A percentile compares a stretch with the other conserved stretches of the same genome.
These are phyloP conservation scores for Gastrolobium bilobum DNA, from an alignment of 306 rosid species.

Conservation along the genomic window DNA sequence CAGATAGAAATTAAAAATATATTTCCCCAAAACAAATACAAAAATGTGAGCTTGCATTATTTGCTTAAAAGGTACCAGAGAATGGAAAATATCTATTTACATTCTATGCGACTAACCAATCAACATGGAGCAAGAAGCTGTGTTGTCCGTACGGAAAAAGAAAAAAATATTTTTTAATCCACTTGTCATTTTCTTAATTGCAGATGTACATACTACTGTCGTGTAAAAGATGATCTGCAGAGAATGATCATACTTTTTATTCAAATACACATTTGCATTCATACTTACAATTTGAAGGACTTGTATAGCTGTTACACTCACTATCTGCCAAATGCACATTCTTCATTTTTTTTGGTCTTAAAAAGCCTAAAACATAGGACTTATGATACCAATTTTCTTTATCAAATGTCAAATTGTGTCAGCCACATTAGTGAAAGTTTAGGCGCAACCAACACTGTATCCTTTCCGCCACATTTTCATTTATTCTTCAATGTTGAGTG, in stretches of 20 bases:
- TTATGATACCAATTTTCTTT: slow-evolving; percentile 26
- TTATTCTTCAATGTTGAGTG: slow-evolving; percentile 33
- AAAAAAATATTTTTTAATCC: no score
- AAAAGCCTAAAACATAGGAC: slow-evolving; percentile 47
- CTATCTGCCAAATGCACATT: background rate
- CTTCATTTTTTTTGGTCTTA: background rate
- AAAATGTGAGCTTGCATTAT: no score
- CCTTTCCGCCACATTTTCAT: slow-evolving; percentile 35
- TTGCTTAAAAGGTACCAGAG: no score
- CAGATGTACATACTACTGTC: no score
- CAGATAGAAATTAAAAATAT: background rate
- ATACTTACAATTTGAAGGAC: background rate
- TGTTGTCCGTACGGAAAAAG: no score
- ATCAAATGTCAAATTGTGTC: slow-evolving; percentile 44
- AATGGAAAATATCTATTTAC: no score
- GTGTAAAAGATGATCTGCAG: no score
- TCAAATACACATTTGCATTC: background rate
- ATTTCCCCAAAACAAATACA: no score
- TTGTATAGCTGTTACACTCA: background rate
- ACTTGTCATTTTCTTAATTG: no score
- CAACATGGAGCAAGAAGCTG: no score
- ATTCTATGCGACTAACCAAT: no score
- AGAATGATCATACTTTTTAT: no score
- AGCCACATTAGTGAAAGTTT: slow-evolving; percentile 48
- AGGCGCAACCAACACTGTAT: slow-evolving; percentile 42